Conservation (phyloP, 2,329 filamentous ascomycete genomes). For the Fusarium anthophilum region DNA sequence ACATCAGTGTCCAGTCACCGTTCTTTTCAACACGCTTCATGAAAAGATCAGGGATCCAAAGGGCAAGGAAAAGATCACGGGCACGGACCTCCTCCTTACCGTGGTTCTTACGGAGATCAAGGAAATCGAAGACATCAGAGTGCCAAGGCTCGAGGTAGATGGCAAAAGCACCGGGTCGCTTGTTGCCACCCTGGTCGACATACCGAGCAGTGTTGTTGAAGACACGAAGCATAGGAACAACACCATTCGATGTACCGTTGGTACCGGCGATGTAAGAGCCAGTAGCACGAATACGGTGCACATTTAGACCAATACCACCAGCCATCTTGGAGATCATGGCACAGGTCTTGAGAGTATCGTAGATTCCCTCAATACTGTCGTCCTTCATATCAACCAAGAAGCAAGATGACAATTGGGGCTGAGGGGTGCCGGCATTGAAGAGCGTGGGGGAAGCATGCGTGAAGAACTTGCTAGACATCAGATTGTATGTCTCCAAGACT, state of each 20-base stretch:
- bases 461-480: slow-evolving; percentile 99
- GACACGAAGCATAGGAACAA: slow-evolving; percentile 97
- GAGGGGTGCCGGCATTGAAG: slow-evolving; percentile 96
- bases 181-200: slow-evolving; percentile 98
- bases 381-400: slow-evolving; percentile 99
- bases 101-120: slow-evolving; percentile 98
- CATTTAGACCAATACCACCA: slow-evolving; percentile 95
- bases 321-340: slow-evolving; percentile 99
- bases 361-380: slow-evolving; percentile 99
- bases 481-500: slow-evolving; percentile 96
- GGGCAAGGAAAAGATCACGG: slow-evolving; percentile 94
- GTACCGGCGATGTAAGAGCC: slow-evolving; percentile 98
- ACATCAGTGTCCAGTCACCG: slow-evolving; percentile 97
- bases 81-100: slow-evolving; percentile 98
- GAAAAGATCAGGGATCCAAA: slow-evolving; percentile 99
- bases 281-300: slow-evolving; percentile 95
- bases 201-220: slow-evolving; percentile 99
- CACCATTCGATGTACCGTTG: slow-evolving; percentile 97
- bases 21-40: slow-evolving; percentile 99
- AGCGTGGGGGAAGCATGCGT: slow-evolving; percentile 97
- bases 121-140: slow-evolving; percentile 95
- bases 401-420: slow-evolving; percentile 95
- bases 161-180: slow-evolving; percentile 96
- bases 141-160: slow-evolving; percentile 99
- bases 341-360: slow-evolving; percentile 98